These are phyloP conservation scores for Cordyceps militaris DNA, from an alignment of 2,329 filamentous ascomycete genomes.

Conservation along the genomic window DNA sequence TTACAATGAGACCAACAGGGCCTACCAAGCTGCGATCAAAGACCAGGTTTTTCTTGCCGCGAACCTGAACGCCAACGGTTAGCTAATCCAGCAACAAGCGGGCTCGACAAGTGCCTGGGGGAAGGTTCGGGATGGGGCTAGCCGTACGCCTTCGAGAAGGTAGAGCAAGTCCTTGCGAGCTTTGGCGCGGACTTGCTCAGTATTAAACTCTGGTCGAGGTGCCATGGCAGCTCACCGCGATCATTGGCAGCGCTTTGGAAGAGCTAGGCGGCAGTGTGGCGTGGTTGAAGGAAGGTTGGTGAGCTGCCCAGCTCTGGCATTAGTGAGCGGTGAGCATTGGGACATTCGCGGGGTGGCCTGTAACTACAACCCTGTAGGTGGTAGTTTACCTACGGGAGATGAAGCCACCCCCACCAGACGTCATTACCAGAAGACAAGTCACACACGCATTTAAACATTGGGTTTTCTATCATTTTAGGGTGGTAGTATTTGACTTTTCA, in stretches of 20 bases:
- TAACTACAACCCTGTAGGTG: too few relatives aligned
- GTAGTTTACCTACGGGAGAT: background rate
- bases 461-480: too few relatives aligned
- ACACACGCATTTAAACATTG: background rate
- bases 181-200: conserved; percentile 69
- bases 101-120: background rate
- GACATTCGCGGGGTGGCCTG: conserved; percentile 5
- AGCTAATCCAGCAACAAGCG: conserved; percentile 9
- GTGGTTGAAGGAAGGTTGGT: conserved; percentile 5
- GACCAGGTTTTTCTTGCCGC: conserved; percentile 97
- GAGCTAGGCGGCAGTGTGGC: conserved; percentile 15
- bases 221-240: conserved; percentile 54
- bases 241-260: conserved; percentile 14
- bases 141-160: conserved; percentile 80
- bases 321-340: conserved; percentile 12
- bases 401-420: conserved; percentile 1
- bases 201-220: conserved; percentile 63
- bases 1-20: conserved; percentile 83
- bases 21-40: conserved; percentile 87
- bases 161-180: conserved; percentile 83
- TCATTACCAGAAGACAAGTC: background rate
- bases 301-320: background rate
- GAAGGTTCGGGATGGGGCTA: conserved; percentile 20
- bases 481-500: too few relatives aligned
- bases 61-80: conserved; percentile 54